Evolutionary conservation across 495 filamentous ascomycete genomes (phyloP).

Genomic region (Filosporella fistucella): DNA sequence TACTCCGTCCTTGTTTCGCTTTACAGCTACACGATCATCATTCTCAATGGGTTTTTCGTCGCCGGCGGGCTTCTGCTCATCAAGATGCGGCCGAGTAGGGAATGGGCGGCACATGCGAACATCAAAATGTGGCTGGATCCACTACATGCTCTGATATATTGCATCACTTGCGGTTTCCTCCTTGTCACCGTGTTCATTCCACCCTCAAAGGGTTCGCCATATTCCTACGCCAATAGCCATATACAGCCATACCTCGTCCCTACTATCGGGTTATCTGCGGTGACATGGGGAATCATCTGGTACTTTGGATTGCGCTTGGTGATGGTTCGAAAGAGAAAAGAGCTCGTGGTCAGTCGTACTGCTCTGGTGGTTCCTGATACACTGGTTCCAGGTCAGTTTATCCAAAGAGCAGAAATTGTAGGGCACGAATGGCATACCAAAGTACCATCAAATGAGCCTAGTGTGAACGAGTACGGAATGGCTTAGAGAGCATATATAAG

Average conservation of each 20-base stretch:
- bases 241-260: slow-evolving; percentile 4
- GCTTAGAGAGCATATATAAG: no score
- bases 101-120: slow-evolving; percentile 3
- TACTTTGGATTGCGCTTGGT: slow-evolving; percentile 2
- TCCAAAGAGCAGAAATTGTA: slow-evolving; percentile 10
- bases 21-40: slow-evolving; percentile 10
- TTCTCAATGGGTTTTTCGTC: slow-evolving; percentile 16
- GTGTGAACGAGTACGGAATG: background rate
- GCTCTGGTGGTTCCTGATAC: slow-evolving; percentile 1
- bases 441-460: background rate
- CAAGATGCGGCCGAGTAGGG: slow-evolving; percentile 2
- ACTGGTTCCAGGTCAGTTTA: background rate
- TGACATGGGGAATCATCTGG: slow-evolving; percentile 8
- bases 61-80: slow-evolving; percentile 16
- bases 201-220: slow-evolving; percentile 1
- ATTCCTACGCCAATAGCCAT: background rate
- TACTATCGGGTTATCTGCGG: background rate
- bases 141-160: slow-evolving; percentile 1
- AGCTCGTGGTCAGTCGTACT: slow-evolving; percentile 1
- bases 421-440: slow-evolving; percentile 8
- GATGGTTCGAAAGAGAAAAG: background rate
- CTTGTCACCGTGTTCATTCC: slow-evolving; percentile 1
- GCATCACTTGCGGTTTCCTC: slow-evolving; percentile 1
- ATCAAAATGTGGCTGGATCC: slow-evolving; percentile 8
- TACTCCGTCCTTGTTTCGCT: slow-evolving; percentile 6